These are phyloP conservation scores for Endogone sp. DNA, from an alignment of 192 early-diverging fungal species.

Conservation along the genomic window DNA sequence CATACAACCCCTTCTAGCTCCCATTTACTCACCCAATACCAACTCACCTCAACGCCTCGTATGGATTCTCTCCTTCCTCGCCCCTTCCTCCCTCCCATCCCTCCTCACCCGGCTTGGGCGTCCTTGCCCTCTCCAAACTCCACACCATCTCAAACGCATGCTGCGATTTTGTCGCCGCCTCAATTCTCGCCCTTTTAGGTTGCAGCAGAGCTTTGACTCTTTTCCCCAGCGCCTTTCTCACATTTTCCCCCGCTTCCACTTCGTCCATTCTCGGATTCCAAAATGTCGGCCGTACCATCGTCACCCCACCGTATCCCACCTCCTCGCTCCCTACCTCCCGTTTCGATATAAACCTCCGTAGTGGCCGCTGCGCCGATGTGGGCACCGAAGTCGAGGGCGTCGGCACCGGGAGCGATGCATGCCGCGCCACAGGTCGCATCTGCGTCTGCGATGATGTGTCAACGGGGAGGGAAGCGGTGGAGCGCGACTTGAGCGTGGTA, in stretches of 20 bases:
- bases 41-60: conserved; percentile 20
- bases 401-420: background rate
- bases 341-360: conserved; percentile 1
- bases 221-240: conserved; percentile 13
- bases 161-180: conserved; percentile 13
- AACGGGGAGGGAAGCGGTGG: background rate
- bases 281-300: conserved; percentile 14
- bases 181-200: conserved; percentile 14
- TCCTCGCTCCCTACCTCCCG: background rate
- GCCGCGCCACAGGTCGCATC: no score
- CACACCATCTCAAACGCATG: conserved; percentile 9
- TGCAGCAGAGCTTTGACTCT: conserved; percentile 15
- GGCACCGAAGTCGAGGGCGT: background rate
- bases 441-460: background rate
- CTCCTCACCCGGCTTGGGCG: background rate
- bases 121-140: conserved; percentile 6
- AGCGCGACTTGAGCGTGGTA: background rate
- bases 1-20: background rate
- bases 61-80: conserved; percentile 12
- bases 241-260: conserved; percentile 5
- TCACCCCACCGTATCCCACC: background rate
- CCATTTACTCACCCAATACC: background rate
- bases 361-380: background rate
- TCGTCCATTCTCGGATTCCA: conserved; percentile 22
- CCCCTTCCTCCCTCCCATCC: background rate